A percentile compares a stretch with the other conserved stretches of the same genome.
Conservation (phyloP, 2,329 filamentous ascomycete species). For the Monilinia fructigena region DNA sequence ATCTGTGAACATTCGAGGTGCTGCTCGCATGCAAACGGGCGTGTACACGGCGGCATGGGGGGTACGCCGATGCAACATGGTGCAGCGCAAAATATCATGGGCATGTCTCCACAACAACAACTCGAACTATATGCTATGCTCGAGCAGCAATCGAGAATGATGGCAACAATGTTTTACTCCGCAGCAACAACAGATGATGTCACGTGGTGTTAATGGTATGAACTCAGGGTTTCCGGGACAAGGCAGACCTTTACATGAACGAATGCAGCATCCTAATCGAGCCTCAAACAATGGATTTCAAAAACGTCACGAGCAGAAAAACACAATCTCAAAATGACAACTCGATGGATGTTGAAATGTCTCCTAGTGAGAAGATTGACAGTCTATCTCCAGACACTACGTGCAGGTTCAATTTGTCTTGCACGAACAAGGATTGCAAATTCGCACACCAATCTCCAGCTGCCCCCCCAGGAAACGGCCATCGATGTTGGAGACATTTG, state of each 20-base stretch:
- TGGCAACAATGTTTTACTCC: conserved; percentile 62
- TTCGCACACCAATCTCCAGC: conserved; percentile 94
- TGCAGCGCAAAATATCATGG: conserved; percentile 47
- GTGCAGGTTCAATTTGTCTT: conserved; percentile 87
- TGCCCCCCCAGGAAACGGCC: conserved; percentile 69
- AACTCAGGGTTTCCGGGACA: conserved; percentile 46
- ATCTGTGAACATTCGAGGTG: conserved; percentile 43
- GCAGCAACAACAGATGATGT: conserved; percentile 46
- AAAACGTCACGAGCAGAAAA: conserved; percentile 32
- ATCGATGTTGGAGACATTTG: conserved; percentile 81
- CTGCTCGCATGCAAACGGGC: conserved; percentile 45
- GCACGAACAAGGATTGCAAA: conserved; percentile 84
- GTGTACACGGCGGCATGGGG: conserved; percentile 47
- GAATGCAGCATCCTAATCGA: conserved; percentile 51
- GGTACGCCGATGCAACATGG: conserved; percentile 45
- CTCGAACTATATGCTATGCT: conserved; percentile 74
- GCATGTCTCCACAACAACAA: conserved; percentile 65
- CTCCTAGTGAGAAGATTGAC: conserved; percentile 49
- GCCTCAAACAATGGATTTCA: conserved; percentile 29
- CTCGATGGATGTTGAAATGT: conserved; percentile 63
- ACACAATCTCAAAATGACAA: conserved; percentile 29
- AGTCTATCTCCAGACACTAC: conserved; percentile 63
- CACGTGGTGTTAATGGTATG: conserved; percentile 45
- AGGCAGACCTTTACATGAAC: conserved; percentile 70
- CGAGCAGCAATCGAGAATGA: conserved; percentile 84